A percentile compares a stretch with the other conserved stretches of the same genome.
Conservation (phyloP, 129 eudicot genomes). For the Smallanthus sonchifolius region DNA sequence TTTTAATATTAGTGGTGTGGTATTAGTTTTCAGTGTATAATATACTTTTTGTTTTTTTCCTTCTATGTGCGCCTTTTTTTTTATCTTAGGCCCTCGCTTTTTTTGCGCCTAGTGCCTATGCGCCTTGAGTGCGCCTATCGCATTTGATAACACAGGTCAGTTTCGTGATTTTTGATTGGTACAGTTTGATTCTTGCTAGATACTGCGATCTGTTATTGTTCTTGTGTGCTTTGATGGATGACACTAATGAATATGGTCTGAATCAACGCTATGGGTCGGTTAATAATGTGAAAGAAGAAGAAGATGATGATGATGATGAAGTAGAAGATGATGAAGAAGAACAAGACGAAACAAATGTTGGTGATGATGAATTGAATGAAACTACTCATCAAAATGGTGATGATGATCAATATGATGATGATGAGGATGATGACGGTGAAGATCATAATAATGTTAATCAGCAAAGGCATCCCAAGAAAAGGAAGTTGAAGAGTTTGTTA, state of each 20-base stretch:
- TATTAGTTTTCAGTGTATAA: too few relatives aligned
- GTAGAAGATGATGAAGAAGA: conserved; percentile 31
- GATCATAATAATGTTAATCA: conserved; percentile 29
- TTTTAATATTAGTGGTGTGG: too few relatives aligned
- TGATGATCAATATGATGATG: conserved; percentile 30
- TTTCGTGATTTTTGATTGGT: background rate
- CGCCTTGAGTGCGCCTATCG: too few relatives aligned
- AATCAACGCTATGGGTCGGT: conserved; percentile 34
- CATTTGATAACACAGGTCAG: too few relatives aligned
- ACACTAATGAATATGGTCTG: conserved; percentile 40
- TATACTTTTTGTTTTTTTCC: too few relatives aligned
- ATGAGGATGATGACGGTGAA: conserved; percentile 7
- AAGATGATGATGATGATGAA: conserved; percentile 35
- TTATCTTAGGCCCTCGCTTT: too few relatives aligned
- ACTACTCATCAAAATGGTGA: conserved; percentile 32
- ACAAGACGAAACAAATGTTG: conserved; percentile 25
- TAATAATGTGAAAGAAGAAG: conserved; percentile 29
- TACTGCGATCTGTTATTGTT: conserved; percentile 12
- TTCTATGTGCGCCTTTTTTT: too few relatives aligned
- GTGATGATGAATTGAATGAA: conserved; percentile 27
- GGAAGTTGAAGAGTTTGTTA: conserved; percentile 72
- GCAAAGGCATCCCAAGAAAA: conserved; percentile 66
- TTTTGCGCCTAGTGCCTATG: too few relatives aligned
- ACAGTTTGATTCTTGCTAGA: conserved; percentile 16
- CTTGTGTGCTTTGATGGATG: conserved; percentile 49